These are phyloP conservation scores for Psilocybe cubensis DNA, from an alignment of 768 basidiomycete genomes.

Conservation along the genomic window DNA sequence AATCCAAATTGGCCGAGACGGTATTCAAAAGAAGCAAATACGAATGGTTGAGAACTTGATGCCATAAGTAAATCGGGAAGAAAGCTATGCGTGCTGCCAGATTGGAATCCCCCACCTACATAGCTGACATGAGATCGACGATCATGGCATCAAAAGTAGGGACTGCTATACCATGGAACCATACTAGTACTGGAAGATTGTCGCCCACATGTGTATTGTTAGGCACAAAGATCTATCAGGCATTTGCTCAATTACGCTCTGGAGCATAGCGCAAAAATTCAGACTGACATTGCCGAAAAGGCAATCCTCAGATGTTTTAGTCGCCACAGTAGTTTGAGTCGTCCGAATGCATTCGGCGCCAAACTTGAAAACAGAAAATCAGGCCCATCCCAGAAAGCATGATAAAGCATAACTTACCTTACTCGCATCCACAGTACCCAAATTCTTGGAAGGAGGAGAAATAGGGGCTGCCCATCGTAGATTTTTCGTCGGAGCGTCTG, in stretches of 20 bases:
- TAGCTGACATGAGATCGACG: neutral
- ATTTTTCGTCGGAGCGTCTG: constrained; percentile 2
- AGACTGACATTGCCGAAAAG: constrained; percentile 43
- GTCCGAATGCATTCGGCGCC: constrained; percentile 37
- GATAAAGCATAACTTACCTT: neutral
- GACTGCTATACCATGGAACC: constrained; percentile 40
- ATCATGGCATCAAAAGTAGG: neutral
- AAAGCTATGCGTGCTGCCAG: constrained; percentile 35
- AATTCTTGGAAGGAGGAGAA: constrained; percentile 2
- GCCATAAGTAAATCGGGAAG: constrained; percentile 35
- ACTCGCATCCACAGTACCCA: constrained; percentile 6
- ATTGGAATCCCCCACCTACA: constrained; percentile 45
- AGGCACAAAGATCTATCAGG: constrained; percentile 37
- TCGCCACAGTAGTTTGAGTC: constrained; percentile 27
- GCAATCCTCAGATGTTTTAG: constrained; percentile 44
- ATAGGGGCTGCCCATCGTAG: constrained; percentile 10
- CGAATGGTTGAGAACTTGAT: constrained; percentile 33
- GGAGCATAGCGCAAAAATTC: neutral
- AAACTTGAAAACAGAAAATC: constrained; percentile 27
- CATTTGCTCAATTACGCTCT: neutral
- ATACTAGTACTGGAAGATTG: constrained; percentile 42
- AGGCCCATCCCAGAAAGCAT: neutral
- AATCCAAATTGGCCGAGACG: constrained; percentile 46
- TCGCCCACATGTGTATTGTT: constrained; percentile 21
- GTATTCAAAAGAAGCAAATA: constrained; percentile 47